These are phyloP conservation scores for Neurospora sp. DNA, from an alignment of 495 filamentous ascomycete genomes.

Conservation along the genomic window DNA sequence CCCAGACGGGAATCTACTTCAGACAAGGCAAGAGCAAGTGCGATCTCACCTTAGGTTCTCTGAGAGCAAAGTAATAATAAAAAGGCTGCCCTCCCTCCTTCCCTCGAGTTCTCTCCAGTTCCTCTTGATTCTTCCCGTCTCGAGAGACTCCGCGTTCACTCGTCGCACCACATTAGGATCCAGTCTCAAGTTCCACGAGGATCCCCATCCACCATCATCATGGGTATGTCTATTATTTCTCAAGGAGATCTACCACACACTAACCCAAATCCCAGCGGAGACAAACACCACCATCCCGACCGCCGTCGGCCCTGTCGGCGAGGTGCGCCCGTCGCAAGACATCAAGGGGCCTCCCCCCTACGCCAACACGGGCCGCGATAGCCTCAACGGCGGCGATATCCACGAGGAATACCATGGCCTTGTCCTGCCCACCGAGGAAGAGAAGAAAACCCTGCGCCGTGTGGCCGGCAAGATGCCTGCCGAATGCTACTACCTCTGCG, in stretches of 20 bases:
- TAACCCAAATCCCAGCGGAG: neutral
- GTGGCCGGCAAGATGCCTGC: conserved; percentile 39
- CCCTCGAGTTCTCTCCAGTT: neutral
- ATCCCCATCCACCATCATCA: neutral
- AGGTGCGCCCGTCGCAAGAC: conserved; percentile 1
- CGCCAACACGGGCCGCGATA: neutral
- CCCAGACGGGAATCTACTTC: neutral
- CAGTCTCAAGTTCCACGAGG: neutral
- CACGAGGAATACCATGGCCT: conserved; percentile 28
- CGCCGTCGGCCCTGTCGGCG: neutral
- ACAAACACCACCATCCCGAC: neutral
- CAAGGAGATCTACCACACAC: neutral
- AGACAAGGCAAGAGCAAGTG: neutral
- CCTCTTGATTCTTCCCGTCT: neutral
- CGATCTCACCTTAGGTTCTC: neutral
- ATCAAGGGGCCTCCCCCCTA: conserved; percentile 1
- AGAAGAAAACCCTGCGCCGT: conserved; percentile 40
- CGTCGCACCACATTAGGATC: neutral
- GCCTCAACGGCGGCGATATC: conserved; percentile 10
- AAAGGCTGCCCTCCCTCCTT: neutral
- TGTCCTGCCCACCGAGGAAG: conserved; percentile 42
- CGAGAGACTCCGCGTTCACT: neutral
- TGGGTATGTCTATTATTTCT: neutral
- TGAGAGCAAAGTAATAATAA: neutral
- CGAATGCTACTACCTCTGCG: conserved; percentile 40